These are phyloP conservation scores for Beauveria bassiana DNA, from an alignment of 2,329 filamentous ascomycete genomes.

Conservation along the genomic window DNA sequence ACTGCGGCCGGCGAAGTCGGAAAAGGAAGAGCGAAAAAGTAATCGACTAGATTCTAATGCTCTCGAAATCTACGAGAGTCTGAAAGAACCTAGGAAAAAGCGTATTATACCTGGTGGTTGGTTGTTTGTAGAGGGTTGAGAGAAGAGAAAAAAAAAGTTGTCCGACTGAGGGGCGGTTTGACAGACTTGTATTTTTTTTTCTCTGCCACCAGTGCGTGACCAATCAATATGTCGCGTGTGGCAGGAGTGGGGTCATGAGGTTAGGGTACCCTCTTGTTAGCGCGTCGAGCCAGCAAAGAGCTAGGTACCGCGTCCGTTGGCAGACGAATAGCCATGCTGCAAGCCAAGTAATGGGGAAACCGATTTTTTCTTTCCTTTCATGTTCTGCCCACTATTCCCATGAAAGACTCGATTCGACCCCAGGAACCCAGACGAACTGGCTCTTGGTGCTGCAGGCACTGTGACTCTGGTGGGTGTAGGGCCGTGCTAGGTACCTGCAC, in stretches of 20 bases:
- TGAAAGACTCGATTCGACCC: background rate
- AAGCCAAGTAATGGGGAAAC: background rate
- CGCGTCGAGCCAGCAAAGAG: background rate
- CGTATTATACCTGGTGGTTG: conserved; percentile 23
- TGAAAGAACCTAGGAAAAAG: conserved; percentile 31
- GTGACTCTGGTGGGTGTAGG: background rate
- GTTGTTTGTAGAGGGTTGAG: conserved; percentile 22
- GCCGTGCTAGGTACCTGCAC: background rate
- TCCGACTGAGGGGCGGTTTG: conserved; percentile 29
- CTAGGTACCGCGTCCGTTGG: background rate
- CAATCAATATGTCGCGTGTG: conserved; percentile 10
- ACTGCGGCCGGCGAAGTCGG: conserved; percentile 21
- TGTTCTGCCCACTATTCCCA: background rate
- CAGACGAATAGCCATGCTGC: background rate
- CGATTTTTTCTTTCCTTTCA: background rate
- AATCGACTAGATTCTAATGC: conserved; percentile 38
- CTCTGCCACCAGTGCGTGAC: conserved; percentile 17
- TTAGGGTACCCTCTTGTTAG: conserved; percentile 20
- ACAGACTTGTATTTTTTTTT: conserved; percentile 29
- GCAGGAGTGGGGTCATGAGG: conserved; percentile 8
- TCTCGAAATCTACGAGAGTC: conserved; percentile 38
- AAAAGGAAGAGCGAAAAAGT: conserved; percentile 19
- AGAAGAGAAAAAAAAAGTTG: conserved; percentile 29
- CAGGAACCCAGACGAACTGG: background rate
- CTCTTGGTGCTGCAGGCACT: conserved; percentile 2